Percentiles rank a stretch among this genome's conserved stretches.
These are phyloP conservation scores for Naegleria gruberi DNA, from an alignment of 208 protist genomes.

Conservation along the genomic window DNA sequence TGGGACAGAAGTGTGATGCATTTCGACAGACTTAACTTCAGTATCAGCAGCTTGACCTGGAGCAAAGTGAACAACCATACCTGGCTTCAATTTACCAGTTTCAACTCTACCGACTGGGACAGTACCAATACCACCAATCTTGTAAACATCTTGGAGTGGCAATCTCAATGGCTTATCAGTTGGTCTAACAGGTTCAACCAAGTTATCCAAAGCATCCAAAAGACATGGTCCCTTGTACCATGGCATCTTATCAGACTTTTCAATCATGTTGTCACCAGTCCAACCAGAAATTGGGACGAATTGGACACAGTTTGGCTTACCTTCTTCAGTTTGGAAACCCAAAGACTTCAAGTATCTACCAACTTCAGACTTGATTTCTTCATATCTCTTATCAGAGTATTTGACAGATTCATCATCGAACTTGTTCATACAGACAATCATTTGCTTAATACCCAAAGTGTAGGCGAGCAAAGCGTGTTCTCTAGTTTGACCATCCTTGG, in stretches of 20 bases:
- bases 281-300: slow-evolving; percentile 90
- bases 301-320: slow-evolving; percentile 35
- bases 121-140: slow-evolving; percentile 90
- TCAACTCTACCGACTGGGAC: slow-evolving; percentile 82
- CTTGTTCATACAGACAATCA: slow-evolving; percentile 80
- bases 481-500: slow-evolving; percentile 76
- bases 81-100: slow-evolving; percentile 48
- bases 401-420: slow-evolving; percentile 73
- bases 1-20: slow-evolving; percentile 37
- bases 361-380: slow-evolving; percentile 69
- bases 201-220: slow-evolving; percentile 74
- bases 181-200: slow-evolving; percentile 67
- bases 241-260: slow-evolving; percentile 69
- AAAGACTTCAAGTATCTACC: slow-evolving; percentile 68
- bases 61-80: slow-evolving; percentile 44
- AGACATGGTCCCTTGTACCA: slow-evolving; percentile 84
- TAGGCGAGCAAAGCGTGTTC: slow-evolving; percentile 76
- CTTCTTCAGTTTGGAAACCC: slow-evolving; percentile 55
- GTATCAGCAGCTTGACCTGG: slow-evolving; percentile 33
- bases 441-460: slow-evolving; percentile 73
- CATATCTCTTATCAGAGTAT: slow-evolving; percentile 72
- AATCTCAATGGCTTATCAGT: slow-evolving; percentile 85
- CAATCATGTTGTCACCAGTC: slow-evolving; percentile 86
- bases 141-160: slow-evolving; percentile 91
- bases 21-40: slow-evolving; percentile 45